Evolutionary conservation across 805 yeast genomes (phyloP).

Genomic region (Candida golubevii): DNA sequence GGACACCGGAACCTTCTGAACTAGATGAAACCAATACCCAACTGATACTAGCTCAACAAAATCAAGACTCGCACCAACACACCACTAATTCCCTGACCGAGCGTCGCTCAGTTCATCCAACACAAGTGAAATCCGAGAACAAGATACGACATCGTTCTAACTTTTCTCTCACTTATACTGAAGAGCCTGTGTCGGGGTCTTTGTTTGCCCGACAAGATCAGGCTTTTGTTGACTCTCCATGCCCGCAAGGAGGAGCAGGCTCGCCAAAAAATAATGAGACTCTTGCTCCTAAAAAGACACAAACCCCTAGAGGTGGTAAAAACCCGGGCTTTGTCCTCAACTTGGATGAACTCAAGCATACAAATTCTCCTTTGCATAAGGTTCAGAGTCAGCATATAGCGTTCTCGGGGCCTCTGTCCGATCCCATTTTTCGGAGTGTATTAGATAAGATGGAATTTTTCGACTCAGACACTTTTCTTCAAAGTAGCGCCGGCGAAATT

Average conservation of each 20-base stretch:
- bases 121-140: background rate
- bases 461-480: conserved; percentile 7
- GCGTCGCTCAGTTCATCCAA: too few species aligned
- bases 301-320: conserved; percentile 5
- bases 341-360: conserved; percentile 20
- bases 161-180: conserved; percentile 9
- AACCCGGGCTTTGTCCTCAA: conserved; percentile 28
- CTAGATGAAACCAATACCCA: background rate
- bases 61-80: too few species aligned
- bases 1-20: background rate
- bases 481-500: conserved; percentile 5
- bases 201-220: conserved; percentile 1
- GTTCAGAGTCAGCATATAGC: conserved; percentile 12
- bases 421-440: conserved; percentile 2
- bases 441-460: conserved; percentile 4
- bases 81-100: too few species aligned
- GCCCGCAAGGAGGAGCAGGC: background rate
- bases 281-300: background rate
- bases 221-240: background rate
- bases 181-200: conserved; percentile 3
- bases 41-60: too few species aligned
- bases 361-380: conserved; percentile 8
- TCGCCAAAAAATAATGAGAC: background rate
- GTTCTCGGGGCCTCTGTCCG: conserved; percentile 18
- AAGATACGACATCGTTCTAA: conserved; percentile 12